phyloP scores from a whole-genome alignment of 768 basidiomycete species.

The Tylopilus rubrobrunneus region DNA sequence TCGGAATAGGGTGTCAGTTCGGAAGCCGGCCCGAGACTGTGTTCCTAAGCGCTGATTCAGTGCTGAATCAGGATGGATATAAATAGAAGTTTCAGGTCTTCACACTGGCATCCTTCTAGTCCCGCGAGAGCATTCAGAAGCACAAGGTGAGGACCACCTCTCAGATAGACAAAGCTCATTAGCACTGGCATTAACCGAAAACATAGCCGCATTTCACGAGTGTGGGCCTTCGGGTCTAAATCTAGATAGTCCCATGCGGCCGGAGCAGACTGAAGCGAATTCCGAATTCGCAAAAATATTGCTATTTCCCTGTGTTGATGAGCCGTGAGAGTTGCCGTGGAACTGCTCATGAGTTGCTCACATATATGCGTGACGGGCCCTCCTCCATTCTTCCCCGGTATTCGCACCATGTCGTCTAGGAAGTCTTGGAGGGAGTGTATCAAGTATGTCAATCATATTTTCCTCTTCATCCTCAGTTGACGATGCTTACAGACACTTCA shows the following conservation, averaged over 20 bases:
- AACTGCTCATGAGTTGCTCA: neutral
- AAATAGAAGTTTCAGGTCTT: neutral
- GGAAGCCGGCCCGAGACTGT: too few species aligned
- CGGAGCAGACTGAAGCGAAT: neutral
- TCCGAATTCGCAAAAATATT: neutral
- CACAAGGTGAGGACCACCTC: too few species aligned
- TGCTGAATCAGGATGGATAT: neutral
- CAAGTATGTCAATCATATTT: slow-evolving; percentile 17
- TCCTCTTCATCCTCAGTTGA: neutral
- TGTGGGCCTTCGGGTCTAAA: neutral
- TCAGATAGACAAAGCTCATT: neutral
- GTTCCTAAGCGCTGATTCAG: neutral
- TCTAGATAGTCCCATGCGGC: neutral
- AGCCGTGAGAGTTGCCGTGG: neutral
- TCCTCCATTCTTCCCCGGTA: neutral
- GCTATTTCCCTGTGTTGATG: too few species aligned
- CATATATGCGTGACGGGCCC: neutral
- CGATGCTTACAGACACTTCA: slow-evolving; percentile 36
- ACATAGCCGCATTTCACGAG: too few species aligned
- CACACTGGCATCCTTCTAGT: too few species aligned
- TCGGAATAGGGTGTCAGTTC: too few species aligned
- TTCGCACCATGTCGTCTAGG: slow-evolving; percentile 14
- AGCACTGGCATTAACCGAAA: neutral
- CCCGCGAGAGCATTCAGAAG: too few species aligned
- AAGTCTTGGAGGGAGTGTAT: slow-evolving; percentile 38